Percentiles rank a stretch among this genome's conserved stretches.
Evolutionary conservation across 768 basidiomycete genomes (phyloP).

Genomic region (Lactarius sanguifluus): DNA sequence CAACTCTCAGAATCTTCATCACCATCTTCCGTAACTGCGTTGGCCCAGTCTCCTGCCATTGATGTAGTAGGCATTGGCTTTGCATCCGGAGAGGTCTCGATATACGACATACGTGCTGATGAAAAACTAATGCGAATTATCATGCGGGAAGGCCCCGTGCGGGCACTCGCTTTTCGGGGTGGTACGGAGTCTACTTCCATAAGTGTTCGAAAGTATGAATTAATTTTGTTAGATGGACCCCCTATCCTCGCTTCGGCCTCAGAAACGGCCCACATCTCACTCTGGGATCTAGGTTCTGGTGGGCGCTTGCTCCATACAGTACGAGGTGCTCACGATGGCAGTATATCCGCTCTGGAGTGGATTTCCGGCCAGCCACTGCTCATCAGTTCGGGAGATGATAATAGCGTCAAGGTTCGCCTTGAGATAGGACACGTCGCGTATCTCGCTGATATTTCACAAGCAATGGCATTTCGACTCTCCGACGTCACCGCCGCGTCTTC

Average conservation of each 20-base stretch:
- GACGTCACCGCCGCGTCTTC: constrained; percentile 75
- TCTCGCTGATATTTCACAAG: constrained; percentile 41
- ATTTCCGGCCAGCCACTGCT: constrained; percentile 89
- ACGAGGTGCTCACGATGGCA: constrained; percentile 85
- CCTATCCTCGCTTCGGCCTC: constrained; percentile 87
- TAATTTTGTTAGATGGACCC: constrained; percentile 63
- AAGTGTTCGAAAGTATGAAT: constrained; percentile 1
- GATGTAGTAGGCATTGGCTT: constrained; percentile 96
- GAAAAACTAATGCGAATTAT: constrained; percentile 86
- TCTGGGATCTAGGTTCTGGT: constrained; percentile 89
- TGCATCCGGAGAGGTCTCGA: constrained; percentile 79
- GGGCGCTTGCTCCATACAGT: constrained; percentile 83
- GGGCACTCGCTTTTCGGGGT: constrained; percentile 79
- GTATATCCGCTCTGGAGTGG: constrained; percentile 84
- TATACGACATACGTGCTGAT: constrained; percentile 89
- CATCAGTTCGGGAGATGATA: constrained; percentile 89
- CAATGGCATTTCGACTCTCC: constrained; percentile 99
- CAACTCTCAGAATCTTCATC: constrained; percentile 47
- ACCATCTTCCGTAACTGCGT: constrained; percentile 61
- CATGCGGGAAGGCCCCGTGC: constrained; percentile 83
- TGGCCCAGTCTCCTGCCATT: constrained; percentile 92
- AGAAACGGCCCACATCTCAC: constrained; percentile 80
- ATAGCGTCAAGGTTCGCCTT: constrained; percentile 80
- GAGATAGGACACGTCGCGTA: neutral
- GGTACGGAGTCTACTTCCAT: constrained; percentile 45